These are phyloP conservation scores for Dendryphion nanum DNA, from an alignment of 2,329 filamentous ascomycete species.

Conservation along the genomic window DNA sequence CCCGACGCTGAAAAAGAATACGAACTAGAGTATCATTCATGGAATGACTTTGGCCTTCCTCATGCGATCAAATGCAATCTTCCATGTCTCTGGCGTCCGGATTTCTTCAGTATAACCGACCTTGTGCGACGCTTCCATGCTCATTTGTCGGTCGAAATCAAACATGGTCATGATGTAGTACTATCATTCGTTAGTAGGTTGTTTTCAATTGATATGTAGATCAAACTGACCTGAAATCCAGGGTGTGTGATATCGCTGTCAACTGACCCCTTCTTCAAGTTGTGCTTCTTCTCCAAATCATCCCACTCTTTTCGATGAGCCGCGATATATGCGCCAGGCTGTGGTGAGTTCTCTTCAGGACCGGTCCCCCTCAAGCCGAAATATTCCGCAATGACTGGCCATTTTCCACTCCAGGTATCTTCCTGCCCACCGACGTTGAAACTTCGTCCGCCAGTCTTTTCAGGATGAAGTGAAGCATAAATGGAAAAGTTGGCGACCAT, in stretches of 20 bases:
- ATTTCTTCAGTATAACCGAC: conserved; percentile 41
- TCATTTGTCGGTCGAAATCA: conserved; percentile 50
- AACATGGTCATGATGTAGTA: conserved; percentile 40
- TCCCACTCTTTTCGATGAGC: conserved; percentile 28
- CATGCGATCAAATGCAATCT: conserved; percentile 45
- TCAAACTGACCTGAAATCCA: conserved; percentile 25
- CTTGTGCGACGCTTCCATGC: conserved; percentile 40
- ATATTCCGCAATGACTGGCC: conserved; percentile 48
- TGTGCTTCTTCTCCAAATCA: conserved; percentile 24
- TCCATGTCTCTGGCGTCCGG: conserved; percentile 42
- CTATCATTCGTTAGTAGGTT: conserved; percentile 9
- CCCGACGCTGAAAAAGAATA: too few species aligned
- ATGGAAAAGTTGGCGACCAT: conserved; percentile 46
- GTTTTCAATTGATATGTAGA: not conserved
- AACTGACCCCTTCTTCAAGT: conserved; percentile 41
- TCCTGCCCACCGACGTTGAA: conserved; percentile 47
- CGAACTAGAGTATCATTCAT: too few species aligned
- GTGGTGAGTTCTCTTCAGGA: conserved; percentile 23
- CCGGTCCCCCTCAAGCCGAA: conserved; percentile 46
- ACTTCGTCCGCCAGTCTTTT: conserved; percentile 37
- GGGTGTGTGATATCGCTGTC: conserved; percentile 44
- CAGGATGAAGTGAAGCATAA: conserved; percentile 42
- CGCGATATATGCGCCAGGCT: conserved; percentile 28
- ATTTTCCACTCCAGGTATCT: conserved; percentile 44
- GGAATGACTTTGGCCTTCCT: conserved; percentile 43